Evolutionary conservation across 176 grass and related monocot species (phyloP), one percentile per base, ranked within the genome.

Genomic region (Saccharum spontaneum): DNA sequence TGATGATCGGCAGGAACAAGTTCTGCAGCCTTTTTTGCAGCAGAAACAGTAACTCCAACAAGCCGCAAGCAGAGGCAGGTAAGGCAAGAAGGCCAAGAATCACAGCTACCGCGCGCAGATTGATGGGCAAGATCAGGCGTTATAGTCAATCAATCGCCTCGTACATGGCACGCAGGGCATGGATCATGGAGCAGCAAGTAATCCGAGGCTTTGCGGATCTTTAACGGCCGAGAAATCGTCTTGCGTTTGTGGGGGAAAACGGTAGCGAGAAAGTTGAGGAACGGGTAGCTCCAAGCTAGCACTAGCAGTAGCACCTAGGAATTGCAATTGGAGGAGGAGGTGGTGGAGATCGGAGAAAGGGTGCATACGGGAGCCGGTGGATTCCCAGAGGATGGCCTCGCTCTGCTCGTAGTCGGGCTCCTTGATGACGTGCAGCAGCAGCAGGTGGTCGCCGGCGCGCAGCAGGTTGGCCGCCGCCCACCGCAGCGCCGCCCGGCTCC

Each of bases 371-470:
- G 94, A 93, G 67, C 90, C 91, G 7, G 94, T 89, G 77, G 88
- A 30, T 24, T 95, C 93, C 93, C 93, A 95, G 76, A 95, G 93
- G 83, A 92, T 84, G 86, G 91, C 88, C 86, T 92, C 90, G 31
- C 90, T 86, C 83, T 84, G 90, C 70, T 92, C 90, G 86, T 90
- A 92, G 86, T 86, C 33, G 39, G 70, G 76, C 76, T 95, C 93
- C 90, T 95, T 95, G 83, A 88, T 44, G 66, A 79, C 90, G 83
- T 92, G 89, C 59, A 95, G 74, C 65, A 95, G 67, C 57, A 95
- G 73, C 59, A 95, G 72, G 79, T 87, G 86, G 83, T 95, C 93
- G 83, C 90, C 90, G 67, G 86, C 3, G 79, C 90, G 88, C 66
- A 92, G 88, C 59, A 90, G 71, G 93, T 95, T 90, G 85, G 82